phyloP scores from a whole-genome alignment of 116 monocot species.

The Trichopus zeylanicus region DNA sequence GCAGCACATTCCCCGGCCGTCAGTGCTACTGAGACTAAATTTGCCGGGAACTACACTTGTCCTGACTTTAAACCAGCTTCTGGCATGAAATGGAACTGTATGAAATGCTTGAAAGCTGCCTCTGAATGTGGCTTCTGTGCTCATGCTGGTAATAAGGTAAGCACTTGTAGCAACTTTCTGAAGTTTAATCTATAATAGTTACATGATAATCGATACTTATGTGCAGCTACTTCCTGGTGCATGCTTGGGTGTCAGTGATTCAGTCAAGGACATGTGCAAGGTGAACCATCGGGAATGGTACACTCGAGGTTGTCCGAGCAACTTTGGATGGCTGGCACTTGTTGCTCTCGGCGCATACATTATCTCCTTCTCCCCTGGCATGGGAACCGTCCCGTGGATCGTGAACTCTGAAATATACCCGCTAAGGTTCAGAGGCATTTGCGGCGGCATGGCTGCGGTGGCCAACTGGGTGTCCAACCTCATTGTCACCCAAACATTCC shows the following conservation, averaged over 20 bases:
- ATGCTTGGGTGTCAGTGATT: slow-evolving; percentile 28
- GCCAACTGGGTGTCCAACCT: slow-evolving; percentile 85
- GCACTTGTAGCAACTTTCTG: background rate
- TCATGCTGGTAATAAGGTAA: slow-evolving; percentile 28
- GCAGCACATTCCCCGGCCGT: slow-evolving; percentile 49
- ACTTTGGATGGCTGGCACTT: slow-evolving; percentile 68
- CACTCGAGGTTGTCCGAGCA: slow-evolving; percentile 68
- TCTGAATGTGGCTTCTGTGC: slow-evolving; percentile 64
- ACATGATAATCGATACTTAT: background rate
- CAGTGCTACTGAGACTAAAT: slow-evolving; percentile 24
- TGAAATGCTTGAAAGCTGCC: slow-evolving; percentile 54
- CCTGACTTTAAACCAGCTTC: slow-evolving; percentile 31
- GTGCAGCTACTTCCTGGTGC: slow-evolving; percentile 61
- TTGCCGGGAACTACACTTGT: slow-evolving; percentile 42
- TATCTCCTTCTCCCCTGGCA: slow-evolving; percentile 81
- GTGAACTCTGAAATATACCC: slow-evolving; percentile 93
- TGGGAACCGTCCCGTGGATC: slow-evolving; percentile 93
- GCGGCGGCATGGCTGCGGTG: slow-evolving; percentile 83
- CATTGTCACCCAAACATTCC: slow-evolving; percentile 60
- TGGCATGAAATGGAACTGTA: slow-evolving; percentile 46
- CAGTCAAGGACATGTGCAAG: slow-evolving; percentile 19
- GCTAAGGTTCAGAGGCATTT: slow-evolving; percentile 51
- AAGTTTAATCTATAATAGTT: background rate
- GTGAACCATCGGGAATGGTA: slow-evolving; percentile 48
- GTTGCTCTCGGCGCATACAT: slow-evolving; percentile 58